A percentile compares a stretch with the other conserved stretches of the same genome.
These are phyloP conservation scores for Tuber aestivum DNA, from an alignment of 495 filamentous ascomycete species.

Conservation along the genomic window DNA sequence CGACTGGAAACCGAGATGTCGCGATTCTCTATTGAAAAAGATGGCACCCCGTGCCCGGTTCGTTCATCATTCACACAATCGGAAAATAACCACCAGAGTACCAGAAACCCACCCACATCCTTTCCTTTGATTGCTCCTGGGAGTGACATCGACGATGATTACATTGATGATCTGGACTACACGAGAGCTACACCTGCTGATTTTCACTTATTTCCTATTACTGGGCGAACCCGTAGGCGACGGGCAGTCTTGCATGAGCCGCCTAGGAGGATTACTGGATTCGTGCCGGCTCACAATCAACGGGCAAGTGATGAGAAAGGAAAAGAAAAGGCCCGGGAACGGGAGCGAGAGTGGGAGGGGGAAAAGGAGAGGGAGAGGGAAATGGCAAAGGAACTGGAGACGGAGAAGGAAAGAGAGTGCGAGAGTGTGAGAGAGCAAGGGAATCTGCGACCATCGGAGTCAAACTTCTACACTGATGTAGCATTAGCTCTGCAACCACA, in stretches of 20 bases:
- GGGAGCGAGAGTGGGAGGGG: constrained; percentile 1
- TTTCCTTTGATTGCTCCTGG: constrained; percentile 30
- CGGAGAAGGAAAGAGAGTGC: not conserved
- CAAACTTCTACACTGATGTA: constrained; percentile 28
- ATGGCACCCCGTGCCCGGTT: constrained; percentile 33
- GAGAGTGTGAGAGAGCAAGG: constrained; percentile 5
- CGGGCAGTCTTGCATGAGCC: constrained; percentile 36
- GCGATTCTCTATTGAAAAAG: constrained; percentile 22
- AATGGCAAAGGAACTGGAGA: not conserved
- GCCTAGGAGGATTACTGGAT: constrained; percentile 37
- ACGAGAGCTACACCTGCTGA: constrained; percentile 36
- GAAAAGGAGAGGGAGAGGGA: not conserved
- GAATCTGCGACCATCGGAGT: constrained; percentile 9
- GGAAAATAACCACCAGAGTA: constrained; percentile 13
- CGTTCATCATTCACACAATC: constrained; percentile 16
- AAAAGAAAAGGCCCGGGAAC: constrained; percentile 7
- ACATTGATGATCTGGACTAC: constrained; percentile 33
- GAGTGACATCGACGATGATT: constrained; percentile 28
- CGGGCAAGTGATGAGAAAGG: constrained; percentile 13
- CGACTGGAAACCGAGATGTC: constrained; percentile 17
- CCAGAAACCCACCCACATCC: constrained; percentile 20
- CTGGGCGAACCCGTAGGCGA: constrained; percentile 22
- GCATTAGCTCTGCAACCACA: constrained; percentile 27
- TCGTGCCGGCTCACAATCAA: constrained; percentile 23
- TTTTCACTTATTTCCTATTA: constrained; percentile 24